Evolutionary conservation across 2,329 filamentous ascomycete genomes (phyloP), one percentile per base, ranked within the genome.

Genomic region (Hypocreales sp.): DNA sequence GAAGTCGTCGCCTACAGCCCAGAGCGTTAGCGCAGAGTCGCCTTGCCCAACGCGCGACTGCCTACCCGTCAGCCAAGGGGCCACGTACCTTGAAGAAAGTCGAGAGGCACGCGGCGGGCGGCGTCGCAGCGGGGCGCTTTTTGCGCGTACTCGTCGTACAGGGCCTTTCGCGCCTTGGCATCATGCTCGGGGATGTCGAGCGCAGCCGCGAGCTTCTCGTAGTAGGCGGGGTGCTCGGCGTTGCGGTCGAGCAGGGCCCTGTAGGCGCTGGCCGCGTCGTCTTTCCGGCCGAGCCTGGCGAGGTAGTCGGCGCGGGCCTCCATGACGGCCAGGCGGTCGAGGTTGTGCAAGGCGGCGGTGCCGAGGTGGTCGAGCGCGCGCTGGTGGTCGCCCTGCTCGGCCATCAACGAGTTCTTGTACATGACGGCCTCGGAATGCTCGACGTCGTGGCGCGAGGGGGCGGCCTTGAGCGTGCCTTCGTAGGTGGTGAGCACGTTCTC

Each of bases 381-480:
- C 44, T 92, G 65, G 27, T 74, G 67, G 39, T 95, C 78, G 11
- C 86, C 86, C 31, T 74, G 72, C 55, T 95, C 92, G 20, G 82
- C 83, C 47, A 98, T 95, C 44, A 98, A 74, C 25, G 67, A 70
- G 55, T 94, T 98, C 57, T 93, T 94, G 61, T 98, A 98, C 56
- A 98, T 64, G 31, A 83, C 64, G 24, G 87, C 83, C 57, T 98
- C 90, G 18, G 86, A 90, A 53, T 95, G 81, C 53, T 98, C 90
- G 45, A 87, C 68, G 47, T 95, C 87, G 26, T 67, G 61, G 46
- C 78, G 77, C 9, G 74, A 67, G 2, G 84, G 83, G 8, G 76
- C 69, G 9, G 68, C 67, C 58, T 93, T 94, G 37, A 98, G 53
- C 1, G 87, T 95, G 35, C 90, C 83, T 54, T 98, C 90, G 51